Base-by-base conservation (phyloP, 2,329 filamentous ascomycete genomes). In the Botrytis fabae region DNA sequence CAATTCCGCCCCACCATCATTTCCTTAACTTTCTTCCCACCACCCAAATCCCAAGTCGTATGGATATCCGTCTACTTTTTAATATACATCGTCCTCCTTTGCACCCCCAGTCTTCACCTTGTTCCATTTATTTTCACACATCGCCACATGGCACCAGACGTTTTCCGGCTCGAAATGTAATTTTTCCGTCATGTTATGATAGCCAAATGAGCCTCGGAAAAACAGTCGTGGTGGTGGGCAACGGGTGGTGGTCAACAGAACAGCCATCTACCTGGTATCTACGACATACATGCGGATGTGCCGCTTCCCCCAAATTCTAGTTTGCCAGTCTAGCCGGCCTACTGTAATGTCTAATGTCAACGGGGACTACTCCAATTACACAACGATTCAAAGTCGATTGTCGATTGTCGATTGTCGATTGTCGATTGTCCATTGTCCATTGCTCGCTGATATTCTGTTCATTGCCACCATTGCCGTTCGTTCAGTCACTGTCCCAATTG, bases 1-100 rank as follows among this genome's bases (percentile, higher is more conserved):
- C 22, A 44, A 35, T 60, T n/a, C 54, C 9, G 62, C 62, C 62
- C 70, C 70, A 72, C 70, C 70, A 69, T 68, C 42, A 72, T 40
- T 60, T 72, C 42, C 57, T 44, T 46, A 8, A 35, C 32, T 57
- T 61, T 61, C 54, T 44, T 61, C 38, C 16, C 38, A 42, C 61
- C 25, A 42, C 61, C 25, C 61, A 44, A 42, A 42, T 42, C 61
- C 61, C 61, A 63, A 42, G 20, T 20, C 14, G 38, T 42, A 63
- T 38, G n/a, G 14, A 40, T 63, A n/a, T 54, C 14, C 61, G 51
- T 59, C 20, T 42, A 60, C 44, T 70, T 57, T 44, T 28, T 38
- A 38, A 70, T 40, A 12, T 48, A n/a, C 5, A 44, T 70, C 68
- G n/a, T 62, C 20, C 28, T 44, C 54, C 28, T 38, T 38, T 46